Conservation (phyloP, 305 asterid species). For the Salvia sclarea region DNA sequence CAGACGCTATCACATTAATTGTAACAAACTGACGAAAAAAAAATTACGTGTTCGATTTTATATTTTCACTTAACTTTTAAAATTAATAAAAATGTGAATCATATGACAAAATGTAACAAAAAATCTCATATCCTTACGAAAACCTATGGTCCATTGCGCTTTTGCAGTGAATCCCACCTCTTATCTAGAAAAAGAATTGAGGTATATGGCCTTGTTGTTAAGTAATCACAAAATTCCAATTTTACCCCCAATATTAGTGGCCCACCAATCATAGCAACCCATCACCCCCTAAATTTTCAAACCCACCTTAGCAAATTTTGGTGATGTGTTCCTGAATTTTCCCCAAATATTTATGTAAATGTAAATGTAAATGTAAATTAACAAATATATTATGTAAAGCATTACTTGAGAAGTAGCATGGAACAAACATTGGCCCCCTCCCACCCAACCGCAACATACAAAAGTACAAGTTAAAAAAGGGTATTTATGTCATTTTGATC, state of each 20-base stretch:
- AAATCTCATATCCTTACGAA: too few species aligned
- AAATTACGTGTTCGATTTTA: too few species aligned
- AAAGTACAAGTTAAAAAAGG: slow-evolving; percentile 15
- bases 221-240: slow-evolving; percentile 46
- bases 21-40: too few species aligned
- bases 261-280: slow-evolving; percentile 40
- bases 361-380: too few species aligned
- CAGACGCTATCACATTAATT: too few species aligned
- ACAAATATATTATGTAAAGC: neutral
- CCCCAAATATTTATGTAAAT: too few species aligned
- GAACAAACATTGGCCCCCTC: too few species aligned
- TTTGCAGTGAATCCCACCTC: slow-evolving; percentile 36
- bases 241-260: slow-evolving; percentile 43
- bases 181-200: slow-evolving; percentile 28
- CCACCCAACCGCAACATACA: too few species aligned
- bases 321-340: neutral
- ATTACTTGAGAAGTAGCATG: neutral
- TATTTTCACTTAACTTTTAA: too few species aligned
- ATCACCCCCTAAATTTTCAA: neutral
- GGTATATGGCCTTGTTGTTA: slow-evolving; percentile 45
- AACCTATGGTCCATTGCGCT: slow-evolving; percentile 26
- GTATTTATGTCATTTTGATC: slow-evolving; percentile 17
- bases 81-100: too few species aligned
- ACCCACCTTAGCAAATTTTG: neutral
- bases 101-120: too few species aligned